These are phyloP conservation scores for Xylariaceae sp. DNA, from an alignment of 2,329 filamentous ascomycete species.

Conservation along the genomic window DNA sequence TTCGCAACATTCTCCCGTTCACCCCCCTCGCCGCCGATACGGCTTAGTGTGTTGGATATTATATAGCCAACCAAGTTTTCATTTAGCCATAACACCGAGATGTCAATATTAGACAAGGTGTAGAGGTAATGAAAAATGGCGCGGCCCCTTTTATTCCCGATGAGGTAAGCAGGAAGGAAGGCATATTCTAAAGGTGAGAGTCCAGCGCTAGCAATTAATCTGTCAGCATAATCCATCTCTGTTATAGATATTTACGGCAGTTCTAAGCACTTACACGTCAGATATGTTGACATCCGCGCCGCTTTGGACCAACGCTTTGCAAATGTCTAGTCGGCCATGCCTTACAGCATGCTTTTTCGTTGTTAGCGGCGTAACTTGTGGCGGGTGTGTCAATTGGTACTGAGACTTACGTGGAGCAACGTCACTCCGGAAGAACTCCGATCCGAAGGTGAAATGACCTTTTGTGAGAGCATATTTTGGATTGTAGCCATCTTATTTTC, in stretches of 20 bases:
- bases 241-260: no score
- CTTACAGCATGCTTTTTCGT: neutral
- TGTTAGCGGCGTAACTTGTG: neutral
- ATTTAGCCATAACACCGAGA: slow-evolving; percentile 4
- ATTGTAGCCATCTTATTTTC: neutral
- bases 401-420: slow-evolving; percentile 10
- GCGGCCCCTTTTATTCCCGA: neutral
- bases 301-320: slow-evolving; percentile 14
- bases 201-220: no score
- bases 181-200: neutral
- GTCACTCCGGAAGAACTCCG: fast-evolving
- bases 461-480: slow-evolving; percentile 11
- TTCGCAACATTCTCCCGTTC: no score
- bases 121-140: slow-evolving; percentile 11
- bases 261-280: neutral
- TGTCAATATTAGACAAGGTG: neutral
- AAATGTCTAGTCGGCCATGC: neutral
- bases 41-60: no score
- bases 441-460: slow-evolving; percentile 14
- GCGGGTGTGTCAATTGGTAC: neutral
- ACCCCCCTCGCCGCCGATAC: no score
- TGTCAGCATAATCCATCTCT: no score
- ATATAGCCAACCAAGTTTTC: neutral
- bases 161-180: fast-evolving
- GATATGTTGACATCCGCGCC: slow-evolving; percentile 20